Evolutionary conservation across 1,284 basidiomycete species (phyloP), one percentile per base, ranked within the genome.

Genomic region (Pseudozyma sp.): DNA sequence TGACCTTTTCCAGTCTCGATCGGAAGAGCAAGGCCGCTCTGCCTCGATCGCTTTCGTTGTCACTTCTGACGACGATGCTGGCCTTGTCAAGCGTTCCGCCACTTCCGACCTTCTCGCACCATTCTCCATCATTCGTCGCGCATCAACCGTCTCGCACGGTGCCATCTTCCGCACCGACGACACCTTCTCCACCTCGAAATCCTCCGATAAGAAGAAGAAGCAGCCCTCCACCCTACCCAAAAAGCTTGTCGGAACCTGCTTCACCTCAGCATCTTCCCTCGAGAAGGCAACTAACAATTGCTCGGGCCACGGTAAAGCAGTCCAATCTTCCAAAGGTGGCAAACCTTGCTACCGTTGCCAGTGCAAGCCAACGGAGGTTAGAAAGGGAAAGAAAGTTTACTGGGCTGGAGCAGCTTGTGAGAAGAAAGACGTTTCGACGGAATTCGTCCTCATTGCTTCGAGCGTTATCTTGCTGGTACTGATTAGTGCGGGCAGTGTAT

Each of bases 341-440:
- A 51, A 59, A 39, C 55, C 70, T 40, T 83, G 82, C 68, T 84
- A 66, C 49, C 63, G 77, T 7, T 84, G 82, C 71, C 53, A 72
- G 50, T 84, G 82, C 71, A 49, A 59, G 36, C n/a, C 65, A 0
- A 79, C 70, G 7, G 69, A 74, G 50, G 57, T 58, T 43, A 62
- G 63, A 25, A 59, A 63, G 50, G 73, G 74, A 18, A 66, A 70
- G 21, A 74, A 66, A 45, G 61, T 56, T 2, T 60, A 76, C 58
- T 83, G 78, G 78, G 72, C 79, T 0, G 82, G 82, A 18, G 66
- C 71, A 2, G 82, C 82, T 18, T 83, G 82, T 57, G 78, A 83
- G 72, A 83, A 82, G 65, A 69, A 78, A 64, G 82, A 83, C 53
- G 57, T 77, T 5, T 70, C 70, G 40, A 63, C 75, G 21, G 72